Evolutionary conservation across 179 eudicot species (phyloP).

Genomic region (Gypsophila paniculata): DNA sequence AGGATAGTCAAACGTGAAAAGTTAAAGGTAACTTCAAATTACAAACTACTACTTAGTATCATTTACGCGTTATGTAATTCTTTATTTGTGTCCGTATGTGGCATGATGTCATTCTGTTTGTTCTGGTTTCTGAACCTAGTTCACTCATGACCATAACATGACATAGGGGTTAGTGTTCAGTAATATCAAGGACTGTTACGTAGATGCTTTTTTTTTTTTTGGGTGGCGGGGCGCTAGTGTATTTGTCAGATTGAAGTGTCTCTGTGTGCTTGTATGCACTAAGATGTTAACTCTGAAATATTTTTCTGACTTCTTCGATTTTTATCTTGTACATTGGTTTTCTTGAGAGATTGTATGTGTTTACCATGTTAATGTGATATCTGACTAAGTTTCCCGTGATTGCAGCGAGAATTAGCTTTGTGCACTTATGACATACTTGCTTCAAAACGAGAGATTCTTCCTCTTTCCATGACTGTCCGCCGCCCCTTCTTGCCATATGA

Average conservation of each 20-base stretch:
- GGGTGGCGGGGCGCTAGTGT: background rate
- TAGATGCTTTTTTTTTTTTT: background rate
- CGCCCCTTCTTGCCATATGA: constrained; percentile 61
- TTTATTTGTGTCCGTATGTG: background rate
- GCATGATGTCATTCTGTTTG: background rate
- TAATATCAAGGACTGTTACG: no score
- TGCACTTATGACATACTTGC: constrained; percentile 74
- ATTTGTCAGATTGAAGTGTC: background rate
- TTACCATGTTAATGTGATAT: background rate
- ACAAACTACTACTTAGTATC: background rate
- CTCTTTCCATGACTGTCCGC: constrained; percentile 51
- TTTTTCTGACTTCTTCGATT: background rate
- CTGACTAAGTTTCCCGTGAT: constrained; percentile 7
- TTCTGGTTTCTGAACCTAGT: no score
- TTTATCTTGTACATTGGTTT: background rate
- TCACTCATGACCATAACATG: no score
- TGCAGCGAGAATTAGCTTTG: constrained; percentile 88
- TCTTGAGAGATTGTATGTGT: no score
- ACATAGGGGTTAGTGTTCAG: no score
- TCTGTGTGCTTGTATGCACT: background rate
- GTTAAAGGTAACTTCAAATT: constrained; percentile 54
- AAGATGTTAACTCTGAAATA: background rate
- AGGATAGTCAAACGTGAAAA: constrained; percentile 88
- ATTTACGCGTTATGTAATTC: background rate
- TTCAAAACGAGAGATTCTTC: constrained; percentile 55